Base-by-base conservation (phyloP, 2,329 filamentous ascomycete species). In the Pseudocercospora vitis region DNA sequence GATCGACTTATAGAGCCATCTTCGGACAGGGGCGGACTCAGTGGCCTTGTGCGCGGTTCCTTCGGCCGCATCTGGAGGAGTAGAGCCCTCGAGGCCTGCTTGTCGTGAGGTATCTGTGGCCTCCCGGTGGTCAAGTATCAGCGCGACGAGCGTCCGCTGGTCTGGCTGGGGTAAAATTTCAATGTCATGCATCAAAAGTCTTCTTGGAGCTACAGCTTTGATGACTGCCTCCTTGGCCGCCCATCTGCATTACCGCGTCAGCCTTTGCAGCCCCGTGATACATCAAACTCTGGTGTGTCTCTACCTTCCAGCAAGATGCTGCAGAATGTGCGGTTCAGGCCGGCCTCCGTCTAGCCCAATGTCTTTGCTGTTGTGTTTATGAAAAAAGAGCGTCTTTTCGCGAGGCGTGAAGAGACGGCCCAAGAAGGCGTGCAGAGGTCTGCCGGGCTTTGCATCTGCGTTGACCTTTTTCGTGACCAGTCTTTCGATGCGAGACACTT, bases 81-180 rank as follows among this genome's bases (percentile, higher is more conserved):
- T n/a, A n/a, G n/a, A n/a, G n/a, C n/a, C n/a, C n/a, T n/a, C n/a
- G n/a, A n/a, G 14, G 32, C 6, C 11, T 35, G 32, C 26, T 29
- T 29, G 6, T 11, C 11, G 26, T 29, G 6, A 11, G 6, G 6
- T 11, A 29, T 29, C 26, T 11, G 23, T 16, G n/a, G 40, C 1
- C 11, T 19, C 12, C 16, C 8, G 21, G 7, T 8, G n/a, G 21
- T 63, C 60, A 7, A 45, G 44, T 16, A 63, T 61, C 32, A 63
- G 48, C 79, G 80, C 1, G 87, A 88, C 70, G 90, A 88, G 67
- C 85, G 87, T 48, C 83, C 81, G 29, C 7, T 26, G 12, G 9
- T 12, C 40, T 7, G 31, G 45, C 12, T 48, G n/a, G 16, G 32
- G 46, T n/a, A 61, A 60, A 19, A 78, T 72, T 42, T 76, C 68